phyloP scores from a whole-genome alignment of 2,329 filamentous ascomycete genomes.

The Scytalidium sp. region DNA sequence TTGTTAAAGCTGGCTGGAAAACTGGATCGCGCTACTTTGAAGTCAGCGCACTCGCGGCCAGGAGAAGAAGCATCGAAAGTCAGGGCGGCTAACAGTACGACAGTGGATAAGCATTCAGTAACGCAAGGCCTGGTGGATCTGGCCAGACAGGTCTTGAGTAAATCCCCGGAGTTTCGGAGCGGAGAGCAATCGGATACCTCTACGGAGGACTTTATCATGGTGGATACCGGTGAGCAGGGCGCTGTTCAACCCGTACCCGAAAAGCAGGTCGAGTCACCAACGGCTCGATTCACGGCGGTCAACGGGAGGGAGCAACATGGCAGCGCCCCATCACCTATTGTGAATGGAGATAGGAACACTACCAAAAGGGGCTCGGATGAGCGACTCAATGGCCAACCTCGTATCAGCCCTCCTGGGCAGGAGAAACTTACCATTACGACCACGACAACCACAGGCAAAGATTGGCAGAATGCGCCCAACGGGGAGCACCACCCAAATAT shows the following conservation, averaged over 20 bases:
- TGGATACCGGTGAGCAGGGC: constrained; percentile 3
- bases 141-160: constrained; percentile 18
- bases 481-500: constrained; percentile 16
- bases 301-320: constrained; percentile 24
- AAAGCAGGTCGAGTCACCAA: constrained; percentile 21
- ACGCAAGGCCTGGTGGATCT: constrained; percentile 20
- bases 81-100: constrained; percentile 13
- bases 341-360: constrained; percentile 14
- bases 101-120: constrained; percentile 5
- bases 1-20: constrained; percentile 14
- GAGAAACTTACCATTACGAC: constrained; percentile 29
- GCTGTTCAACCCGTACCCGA: constrained; percentile 3
- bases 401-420: constrained; percentile 26
- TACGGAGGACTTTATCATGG: constrained; percentile 3
- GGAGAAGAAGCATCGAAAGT: constrained; percentile 8
- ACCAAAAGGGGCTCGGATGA: constrained; percentile 26
- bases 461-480: constrained; percentile 24
- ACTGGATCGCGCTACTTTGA: constrained; percentile 13
- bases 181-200: not conserved
- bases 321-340: constrained; percentile 6
- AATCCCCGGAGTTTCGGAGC: not conserved
- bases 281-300: constrained; percentile 31
- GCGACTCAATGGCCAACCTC: constrained; percentile 25
- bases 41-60: constrained; percentile 14
- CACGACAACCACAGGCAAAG: constrained; percentile 23